phyloP scores from a whole-genome alignment of 805 yeast genomes.

The Maudiozyma pseudohumilis region DNA sequence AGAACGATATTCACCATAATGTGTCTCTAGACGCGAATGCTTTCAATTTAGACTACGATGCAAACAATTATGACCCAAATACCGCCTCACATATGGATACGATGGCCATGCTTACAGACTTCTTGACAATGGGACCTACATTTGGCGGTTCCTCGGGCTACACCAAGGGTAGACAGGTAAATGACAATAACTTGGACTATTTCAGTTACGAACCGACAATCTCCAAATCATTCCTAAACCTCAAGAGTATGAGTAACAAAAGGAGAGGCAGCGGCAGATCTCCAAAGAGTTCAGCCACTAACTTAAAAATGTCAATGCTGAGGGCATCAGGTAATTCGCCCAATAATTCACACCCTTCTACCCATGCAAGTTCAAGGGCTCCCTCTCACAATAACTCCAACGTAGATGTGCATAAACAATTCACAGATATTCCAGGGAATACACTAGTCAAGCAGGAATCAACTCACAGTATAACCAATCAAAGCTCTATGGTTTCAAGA shows the following conservation, averaged over 20 bases:
- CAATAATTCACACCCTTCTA: no score
- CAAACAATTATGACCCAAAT: neutral
- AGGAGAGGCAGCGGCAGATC: neutral
- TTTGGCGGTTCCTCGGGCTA: constrained; percentile 36
- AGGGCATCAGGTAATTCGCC: neutral
- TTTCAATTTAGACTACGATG: neutral
- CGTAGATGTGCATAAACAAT: neutral
- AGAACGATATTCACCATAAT: neutral
- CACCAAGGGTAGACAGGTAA: constrained; percentile 11
- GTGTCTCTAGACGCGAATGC: neutral
- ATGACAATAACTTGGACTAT: constrained; percentile 29
- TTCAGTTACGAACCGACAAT: constrained; percentile 23
- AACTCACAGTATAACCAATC: neutral
- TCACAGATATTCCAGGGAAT: constrained; percentile 1
- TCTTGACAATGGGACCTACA: constrained; percentile 32
- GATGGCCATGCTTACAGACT: constrained; percentile 30
- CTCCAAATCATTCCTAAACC: constrained; percentile 3
- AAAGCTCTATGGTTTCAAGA: neutral
- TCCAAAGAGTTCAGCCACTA: no score
- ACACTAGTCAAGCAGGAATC: neutral
- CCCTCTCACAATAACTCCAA: neutral
- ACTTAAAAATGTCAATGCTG: neutral
- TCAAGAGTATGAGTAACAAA: neutral
- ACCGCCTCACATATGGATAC: neutral
- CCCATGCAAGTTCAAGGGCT: neutral